Conservation (phyloP, 345 rosid species). For the Gossypium ekmanianum region DNA sequence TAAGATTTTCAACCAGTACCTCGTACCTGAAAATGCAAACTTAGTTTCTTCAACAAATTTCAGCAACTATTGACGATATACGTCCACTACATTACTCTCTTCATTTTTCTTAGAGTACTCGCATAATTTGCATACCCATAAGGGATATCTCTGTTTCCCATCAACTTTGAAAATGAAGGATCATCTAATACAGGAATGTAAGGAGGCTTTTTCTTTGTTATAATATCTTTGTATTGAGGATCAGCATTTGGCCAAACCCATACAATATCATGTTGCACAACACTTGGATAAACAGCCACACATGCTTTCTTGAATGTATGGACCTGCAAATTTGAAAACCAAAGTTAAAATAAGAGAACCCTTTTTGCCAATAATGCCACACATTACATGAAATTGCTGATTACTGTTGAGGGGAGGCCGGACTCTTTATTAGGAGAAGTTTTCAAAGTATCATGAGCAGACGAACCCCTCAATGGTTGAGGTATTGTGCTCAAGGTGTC, state of each 20-base stretch:
- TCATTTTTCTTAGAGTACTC: neutral
- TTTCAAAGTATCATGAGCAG: too few relatives aligned
- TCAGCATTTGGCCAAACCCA: slow-evolving; percentile 95
- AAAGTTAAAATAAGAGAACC: neutral
- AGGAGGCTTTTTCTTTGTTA: slow-evolving; percentile 64
- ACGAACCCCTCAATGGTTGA: too few relatives aligned
- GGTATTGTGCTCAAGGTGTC: too few relatives aligned
- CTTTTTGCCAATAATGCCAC: neutral
- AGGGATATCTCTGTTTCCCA: slow-evolving; percentile 74
- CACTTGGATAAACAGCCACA: slow-evolving; percentile 66
- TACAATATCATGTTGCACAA: slow-evolving; percentile 68
- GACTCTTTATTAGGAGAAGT: too few relatives aligned
- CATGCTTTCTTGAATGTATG: slow-evolving; percentile 74
- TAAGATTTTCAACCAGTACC: slow-evolving; percentile 71
- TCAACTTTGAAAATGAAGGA: slow-evolving; percentile 56
- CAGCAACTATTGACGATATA: too few relatives aligned
- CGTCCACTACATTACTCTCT: neutral
- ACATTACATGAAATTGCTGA: neutral
- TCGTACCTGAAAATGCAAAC: slow-evolving; percentile 59
- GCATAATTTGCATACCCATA: slow-evolving; percentile 51
- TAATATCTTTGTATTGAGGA: slow-evolving; percentile 62
- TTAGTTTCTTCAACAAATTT: neutral
- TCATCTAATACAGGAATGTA: slow-evolving; percentile 70
- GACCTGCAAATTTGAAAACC: slow-evolving; percentile 39
- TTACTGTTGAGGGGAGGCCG: neutral